Conservation (phyloP, 1,284 basidiomycete genomes). For the Paramarasmius palmivorus region DNA sequence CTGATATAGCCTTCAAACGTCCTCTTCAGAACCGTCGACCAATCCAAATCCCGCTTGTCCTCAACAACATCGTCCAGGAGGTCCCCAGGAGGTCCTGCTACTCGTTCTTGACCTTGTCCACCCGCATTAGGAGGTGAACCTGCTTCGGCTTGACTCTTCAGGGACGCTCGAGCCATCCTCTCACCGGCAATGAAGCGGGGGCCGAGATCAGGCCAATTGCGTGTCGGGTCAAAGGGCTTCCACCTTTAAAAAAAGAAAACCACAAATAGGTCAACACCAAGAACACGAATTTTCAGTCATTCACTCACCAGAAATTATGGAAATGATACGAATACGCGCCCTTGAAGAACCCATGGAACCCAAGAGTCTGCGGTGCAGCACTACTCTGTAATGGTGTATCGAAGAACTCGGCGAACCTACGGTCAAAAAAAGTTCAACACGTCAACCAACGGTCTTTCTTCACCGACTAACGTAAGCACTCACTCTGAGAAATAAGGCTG, state of each 20-base stretch:
- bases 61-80: slow-evolving; percentile 26
- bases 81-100: not conserved
- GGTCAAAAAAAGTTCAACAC: not conserved
- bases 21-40: slow-evolving; percentile 74
- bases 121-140: slow-evolving; percentile 8
- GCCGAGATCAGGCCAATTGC: slow-evolving; percentile 78
- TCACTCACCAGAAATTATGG: slow-evolving; percentile 71
- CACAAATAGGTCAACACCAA: not conserved
- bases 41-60: slow-evolving; percentile 65
- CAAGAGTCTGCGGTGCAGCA: slow-evolving; percentile 68
- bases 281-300: not conserved
- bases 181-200: slow-evolving; percentile 63
- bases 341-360: slow-evolving; percentile 80
- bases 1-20: slow-evolving; percentile 76
- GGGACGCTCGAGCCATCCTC: slow-evolving; percentile 39
- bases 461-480: slow-evolving; percentile 23
- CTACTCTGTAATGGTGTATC: slow-evolving; percentile 64
- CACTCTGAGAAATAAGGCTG: slow-evolving; percentile 78
- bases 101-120: not conserved
- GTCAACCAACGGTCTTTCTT: not conserved
- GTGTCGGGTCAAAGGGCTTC: slow-evolving; percentile 72
- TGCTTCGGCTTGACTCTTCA: slow-evolving; percentile 23
- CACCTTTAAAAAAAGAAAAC: slow-evolving; percentile 54
- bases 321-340: slow-evolving; percentile 84
- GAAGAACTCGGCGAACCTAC: slow-evolving; percentile 71